Percentiles rank a stretch among this genome's conserved stretches.
These are phyloP conservation scores for Aspergillus sp. DNA, from an alignment of 2,329 filamentous ascomycete genomes.

Conservation along the genomic window DNA sequence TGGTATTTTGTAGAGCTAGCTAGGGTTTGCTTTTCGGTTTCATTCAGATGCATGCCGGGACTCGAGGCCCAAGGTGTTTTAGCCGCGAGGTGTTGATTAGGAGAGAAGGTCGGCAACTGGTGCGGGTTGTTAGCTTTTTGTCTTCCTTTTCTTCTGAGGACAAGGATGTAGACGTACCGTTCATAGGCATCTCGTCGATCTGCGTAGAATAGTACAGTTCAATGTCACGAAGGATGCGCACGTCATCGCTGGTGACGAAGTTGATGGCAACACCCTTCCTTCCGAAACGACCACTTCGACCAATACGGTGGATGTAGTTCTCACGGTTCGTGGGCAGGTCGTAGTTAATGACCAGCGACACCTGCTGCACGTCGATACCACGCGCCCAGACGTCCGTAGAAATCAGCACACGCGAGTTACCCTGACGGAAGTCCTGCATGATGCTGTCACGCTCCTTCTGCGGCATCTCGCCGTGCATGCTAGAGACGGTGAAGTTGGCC, in stretches of 20 bases:
- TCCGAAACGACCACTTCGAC: constrained; percentile 90
- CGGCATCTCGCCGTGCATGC: constrained; percentile 99
- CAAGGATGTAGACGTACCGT: constrained; percentile 60
- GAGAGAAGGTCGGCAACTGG: constrained; percentile 39
- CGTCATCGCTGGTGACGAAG: constrained; percentile 97
- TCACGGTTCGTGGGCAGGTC: constrained; percentile 97
- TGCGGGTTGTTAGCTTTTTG: constrained; percentile 3
- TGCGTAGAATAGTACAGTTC: constrained; percentile 96
- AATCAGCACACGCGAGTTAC: constrained; percentile 92
- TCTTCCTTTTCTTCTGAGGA: background rate
- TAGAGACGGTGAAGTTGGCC: constrained; percentile 96
- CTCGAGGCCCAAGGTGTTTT: background rate
- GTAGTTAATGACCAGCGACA: constrained; percentile 98
- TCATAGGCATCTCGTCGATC: constrained; percentile 99
- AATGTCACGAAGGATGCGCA: constrained; percentile 94
- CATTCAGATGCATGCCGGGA: background rate
- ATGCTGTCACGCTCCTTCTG: constrained; percentile 98
- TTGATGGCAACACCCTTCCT: constrained; percentile 99
- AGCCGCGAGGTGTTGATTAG: constrained; percentile 13
- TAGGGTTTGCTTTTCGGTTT: background rate
- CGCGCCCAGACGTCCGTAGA: constrained; percentile 97
- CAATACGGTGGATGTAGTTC: constrained; percentile 99
- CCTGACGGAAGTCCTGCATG: constrained; percentile 98
- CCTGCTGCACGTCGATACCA: constrained; percentile 98
- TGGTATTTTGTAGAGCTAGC: too few relatives aligned